A percentile compares a stretch with the other conserved stretches of the same genome.
Evolutionary conservation across 345 rosid genomes (phyloP).

Genomic region (Eucalyptus camaldulensis): DNA sequence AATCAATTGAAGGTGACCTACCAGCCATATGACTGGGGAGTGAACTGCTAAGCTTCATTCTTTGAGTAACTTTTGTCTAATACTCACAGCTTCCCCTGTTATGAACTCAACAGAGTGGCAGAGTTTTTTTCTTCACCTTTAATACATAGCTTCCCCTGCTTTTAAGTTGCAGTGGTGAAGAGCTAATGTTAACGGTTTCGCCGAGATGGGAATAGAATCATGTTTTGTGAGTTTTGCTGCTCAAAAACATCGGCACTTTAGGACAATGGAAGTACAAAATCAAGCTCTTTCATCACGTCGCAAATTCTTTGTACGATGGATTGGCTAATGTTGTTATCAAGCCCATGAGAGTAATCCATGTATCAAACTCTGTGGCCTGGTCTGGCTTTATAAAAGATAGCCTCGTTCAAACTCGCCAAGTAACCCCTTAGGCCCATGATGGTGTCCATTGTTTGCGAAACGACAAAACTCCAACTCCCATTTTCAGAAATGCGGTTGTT

Average conservation of each 20-base stretch:
- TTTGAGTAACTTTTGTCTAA: neutral
- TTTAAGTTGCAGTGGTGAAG: neutral
- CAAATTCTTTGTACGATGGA: neutral
- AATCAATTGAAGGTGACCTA: constrained; percentile 59
- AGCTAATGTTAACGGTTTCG: neutral
- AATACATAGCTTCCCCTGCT: neutral
- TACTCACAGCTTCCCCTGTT: neutral
- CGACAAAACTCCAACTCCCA: neutral
- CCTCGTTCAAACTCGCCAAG: neutral
- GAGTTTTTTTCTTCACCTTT: neutral
- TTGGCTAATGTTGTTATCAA: neutral
- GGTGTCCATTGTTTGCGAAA: neutral
- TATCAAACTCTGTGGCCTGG: neutral
- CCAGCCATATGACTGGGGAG: constrained; percentile 72
- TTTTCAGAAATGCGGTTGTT: neutral
- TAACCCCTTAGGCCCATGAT: neutral
- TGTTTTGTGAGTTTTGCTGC: neutral
- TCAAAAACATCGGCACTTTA: neutral
- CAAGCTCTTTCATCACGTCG: neutral
- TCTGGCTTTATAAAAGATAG: neutral
- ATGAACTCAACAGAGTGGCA: neutral
- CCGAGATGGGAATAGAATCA: neutral
- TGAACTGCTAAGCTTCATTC: constrained; percentile 32
- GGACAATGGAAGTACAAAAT: neutral
- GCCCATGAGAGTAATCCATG: neutral